Evolutionary conservation across 2,329 filamentous ascomycete genomes (phyloP), one percentile per base, ranked within the genome.

Genomic region (Aspergillus sp.): DNA sequence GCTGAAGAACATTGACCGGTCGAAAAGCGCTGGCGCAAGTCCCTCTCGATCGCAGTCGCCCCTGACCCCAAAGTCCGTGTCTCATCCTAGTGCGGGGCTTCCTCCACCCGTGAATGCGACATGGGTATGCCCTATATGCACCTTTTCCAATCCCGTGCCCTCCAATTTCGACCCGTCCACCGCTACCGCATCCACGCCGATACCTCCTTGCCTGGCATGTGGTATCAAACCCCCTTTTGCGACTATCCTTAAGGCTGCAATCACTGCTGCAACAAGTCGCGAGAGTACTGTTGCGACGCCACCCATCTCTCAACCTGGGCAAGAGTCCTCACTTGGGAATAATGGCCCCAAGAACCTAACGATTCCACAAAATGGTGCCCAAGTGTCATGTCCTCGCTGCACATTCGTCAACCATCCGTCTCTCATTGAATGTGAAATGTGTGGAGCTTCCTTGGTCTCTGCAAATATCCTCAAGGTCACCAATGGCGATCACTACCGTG

Each of bases 81-180:
- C 78, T 60, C 65, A 76, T 52, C 58, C 77, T 66, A 69, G 77
- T 62, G 66, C 72, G 12, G 64, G 74, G 2, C 66, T 78, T 21
- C 69, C 76, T 3, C 73, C 69, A 65, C 78, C 67, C 59, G 77
- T 79, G 52, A 65, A 85, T 61, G 91, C 91, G 5, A 97, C 92
- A 4, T 98, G 94, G 94, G 89, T 98, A 19, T 98, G 94, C 79
- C 90, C 91, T 1, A 98, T 98, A 70, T 98, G 94, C 81, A 94
- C 91, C 67, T 96, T 96, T 72, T 94, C 93, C 9, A 98, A 98
- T 70, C 89, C 91, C 0, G 88, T 97, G 1, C 93, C 95, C 0
- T 91, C 91, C 39, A 97, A 97, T 74, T 98, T 98, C 74, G 94
- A 98, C 70, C 91, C 92, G 0, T 84, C 88, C 1, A 88, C 89